Evolutionary conservation across 768 basidiomycete species (phyloP).

Genomic region (Russula griseocarnosa): DNA sequence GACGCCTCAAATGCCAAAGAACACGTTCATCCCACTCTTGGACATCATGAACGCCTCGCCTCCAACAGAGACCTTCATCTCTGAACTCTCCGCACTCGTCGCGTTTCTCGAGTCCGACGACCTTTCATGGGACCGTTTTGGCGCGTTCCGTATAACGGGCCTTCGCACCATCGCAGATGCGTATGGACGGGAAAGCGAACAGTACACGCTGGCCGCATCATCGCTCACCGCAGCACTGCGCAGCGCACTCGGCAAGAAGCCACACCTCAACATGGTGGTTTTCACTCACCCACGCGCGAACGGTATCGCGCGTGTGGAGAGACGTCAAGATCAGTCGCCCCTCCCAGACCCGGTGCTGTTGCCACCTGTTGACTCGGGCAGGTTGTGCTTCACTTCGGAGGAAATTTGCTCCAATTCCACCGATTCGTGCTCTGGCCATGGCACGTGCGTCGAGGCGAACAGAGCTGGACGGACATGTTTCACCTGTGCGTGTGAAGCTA

Average conservation of each 20-base stretch:
- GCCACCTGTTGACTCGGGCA: slow-evolving; percentile 54
- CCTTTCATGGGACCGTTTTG: slow-evolving; percentile 48
- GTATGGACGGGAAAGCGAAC: slow-evolving; percentile 50
- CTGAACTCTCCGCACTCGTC: slow-evolving; percentile 45
- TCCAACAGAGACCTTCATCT: slow-evolving; percentile 39
- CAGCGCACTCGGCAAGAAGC: slow-evolving; percentile 39
- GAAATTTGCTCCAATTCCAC: slow-evolving; percentile 61
- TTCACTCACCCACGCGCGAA: slow-evolving; percentile 42
- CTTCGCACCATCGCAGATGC: slow-evolving; percentile 46
- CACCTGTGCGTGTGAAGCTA: slow-evolving; percentile 45
- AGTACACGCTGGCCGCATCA: slow-evolving; percentile 47
- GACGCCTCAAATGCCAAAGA: slow-evolving; percentile 34
- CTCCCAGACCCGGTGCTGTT: slow-evolving; percentile 46
- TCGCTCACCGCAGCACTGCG: slow-evolving; percentile 49
- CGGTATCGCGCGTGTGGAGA: slow-evolving; percentile 21
- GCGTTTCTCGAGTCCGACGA: slow-evolving; percentile 50
- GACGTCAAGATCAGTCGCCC: slow-evolving; percentile 41
- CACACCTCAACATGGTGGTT: slow-evolving; percentile 47
- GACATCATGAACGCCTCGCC: slow-evolving; percentile 42
- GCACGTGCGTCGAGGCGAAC: slow-evolving; percentile 56
- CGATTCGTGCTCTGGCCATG: slow-evolving; percentile 62
- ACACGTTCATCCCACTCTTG: slow-evolving; percentile 35
- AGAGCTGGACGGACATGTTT: slow-evolving; percentile 56
- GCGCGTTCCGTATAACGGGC: slow-evolving; percentile 55
- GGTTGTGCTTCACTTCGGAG: slow-evolving; percentile 56